A percentile compares a stretch with the other conserved stretches of the same genome.
phyloP scores from a whole-genome alignment of 2,329 filamentous ascomycete species.

The Apiospora rasikravindrae region DNA sequence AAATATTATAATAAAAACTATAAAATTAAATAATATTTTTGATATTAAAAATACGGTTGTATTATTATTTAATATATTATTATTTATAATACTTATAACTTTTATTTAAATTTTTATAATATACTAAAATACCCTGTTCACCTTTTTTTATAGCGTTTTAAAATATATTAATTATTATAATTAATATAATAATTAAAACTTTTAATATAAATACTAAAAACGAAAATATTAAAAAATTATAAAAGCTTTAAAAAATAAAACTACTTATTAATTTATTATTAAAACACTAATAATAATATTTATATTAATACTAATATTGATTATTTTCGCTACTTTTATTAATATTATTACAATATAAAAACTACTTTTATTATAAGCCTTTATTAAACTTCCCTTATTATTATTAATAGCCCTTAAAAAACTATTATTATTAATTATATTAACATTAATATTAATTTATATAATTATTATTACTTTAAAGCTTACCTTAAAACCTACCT shows the following conservation, averaged over 20 bases:
- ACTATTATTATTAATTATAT: background rate
- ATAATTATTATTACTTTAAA: background rate
- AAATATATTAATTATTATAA: background rate
- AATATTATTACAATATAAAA: background rate
- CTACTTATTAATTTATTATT: background rate
- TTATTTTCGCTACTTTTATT: background rate
- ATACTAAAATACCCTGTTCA: background rate
- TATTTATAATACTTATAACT: background rate
- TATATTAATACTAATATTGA: background rate
- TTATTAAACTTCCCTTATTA: too few species aligned
- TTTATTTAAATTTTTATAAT: background rate
- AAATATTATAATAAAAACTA: background rate
- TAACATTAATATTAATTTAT: background rate
- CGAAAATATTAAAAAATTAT: background rate
- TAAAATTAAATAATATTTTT: background rate
- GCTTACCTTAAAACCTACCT: background rate
- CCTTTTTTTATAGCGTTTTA: background rate
- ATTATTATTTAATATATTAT: too few species aligned
- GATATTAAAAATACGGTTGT: conserved; percentile 16
- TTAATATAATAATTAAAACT: background rate
- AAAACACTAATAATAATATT: background rate
- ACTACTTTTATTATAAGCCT: background rate
- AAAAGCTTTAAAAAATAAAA: background rate
- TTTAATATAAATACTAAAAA: background rate
- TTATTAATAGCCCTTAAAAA: background rate